Conservation (phyloP, 2,329 filamentous ascomycete genomes). For the Aurifilum marmelostoma region DNA sequence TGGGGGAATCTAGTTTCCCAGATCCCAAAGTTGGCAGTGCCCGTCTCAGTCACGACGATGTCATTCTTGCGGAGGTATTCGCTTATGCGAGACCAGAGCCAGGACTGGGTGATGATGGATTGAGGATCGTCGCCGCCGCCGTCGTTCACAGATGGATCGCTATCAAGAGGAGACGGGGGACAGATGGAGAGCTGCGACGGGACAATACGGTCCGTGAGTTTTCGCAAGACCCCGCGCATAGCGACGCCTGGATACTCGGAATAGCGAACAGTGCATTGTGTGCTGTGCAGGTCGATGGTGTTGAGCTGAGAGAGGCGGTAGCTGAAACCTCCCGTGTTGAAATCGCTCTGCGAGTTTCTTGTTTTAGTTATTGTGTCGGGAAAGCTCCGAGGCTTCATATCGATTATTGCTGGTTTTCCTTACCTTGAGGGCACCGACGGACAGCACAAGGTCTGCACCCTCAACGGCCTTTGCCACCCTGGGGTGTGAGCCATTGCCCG, state of each 20-base stretch:
- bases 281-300: constrained; percentile 81
- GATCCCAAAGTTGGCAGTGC: constrained; percentile 86
- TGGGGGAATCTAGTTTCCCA: constrained; percentile 81
- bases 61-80: constrained; percentile 74
- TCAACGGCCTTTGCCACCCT: constrained; percentile 68
- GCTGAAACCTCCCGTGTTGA: constrained; percentile 82
- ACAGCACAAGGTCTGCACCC: constrained; percentile 70
- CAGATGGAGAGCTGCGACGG: constrained; percentile 60
- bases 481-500: constrained; percentile 73
- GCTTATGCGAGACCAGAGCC: constrained; percentile 77
- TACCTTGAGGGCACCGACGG: constrained; percentile 65
- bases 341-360: constrained; percentile 61
- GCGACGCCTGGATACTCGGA: constrained; percentile 77
- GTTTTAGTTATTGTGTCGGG: not conserved
- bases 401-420: not conserved
- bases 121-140: constrained; percentile 45
- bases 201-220: constrained; percentile 65
- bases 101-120: constrained; percentile 65
- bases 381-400: not conserved
- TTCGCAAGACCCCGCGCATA: constrained; percentile 77
- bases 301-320: constrained; percentile 77
- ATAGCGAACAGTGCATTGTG: constrained; percentile 72
- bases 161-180: constrained; percentile 56
- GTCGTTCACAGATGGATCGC: constrained; percentile 50
- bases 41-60: constrained; percentile 83